These are phyloP conservation scores for Chytridiales sp. DNA, from an alignment of 371 early-diverging fungal species.

Conservation along the genomic window DNA sequence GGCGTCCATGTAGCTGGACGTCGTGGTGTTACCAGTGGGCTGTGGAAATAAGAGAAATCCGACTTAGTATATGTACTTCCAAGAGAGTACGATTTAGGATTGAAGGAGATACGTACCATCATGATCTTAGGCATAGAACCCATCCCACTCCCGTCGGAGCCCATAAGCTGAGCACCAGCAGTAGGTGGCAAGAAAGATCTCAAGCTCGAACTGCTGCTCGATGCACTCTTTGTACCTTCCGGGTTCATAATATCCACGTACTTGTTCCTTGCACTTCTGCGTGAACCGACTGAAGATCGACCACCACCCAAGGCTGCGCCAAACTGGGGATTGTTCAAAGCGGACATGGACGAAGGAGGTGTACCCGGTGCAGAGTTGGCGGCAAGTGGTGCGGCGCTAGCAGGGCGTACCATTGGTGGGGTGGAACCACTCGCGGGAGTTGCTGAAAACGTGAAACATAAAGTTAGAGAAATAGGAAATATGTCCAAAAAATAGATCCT, in stretches of 20 bases:
- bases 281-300: not conserved
- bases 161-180: slow-evolving; percentile 22
- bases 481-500: not conserved
- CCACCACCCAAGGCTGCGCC: slow-evolving; percentile 14
- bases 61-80: not conserved
- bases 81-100: not conserved
- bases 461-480: not conserved
- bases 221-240: not conserved
- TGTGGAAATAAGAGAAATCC: not conserved
- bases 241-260: slow-evolving; percentile 39
- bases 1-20: slow-evolving; percentile 4
- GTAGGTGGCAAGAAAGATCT: slow-evolving; percentile 22
- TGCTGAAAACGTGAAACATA: slow-evolving; percentile 4
- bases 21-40: not conserved
- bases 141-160: not conserved
- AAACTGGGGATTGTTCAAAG: not conserved
- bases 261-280: slow-evolving; percentile 28
- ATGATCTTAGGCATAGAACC: not conserved
- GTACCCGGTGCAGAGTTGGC: no score
- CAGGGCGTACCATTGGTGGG: no score
- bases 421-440: no score
- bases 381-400: slow-evolving; percentile 18
- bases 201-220: slow-evolving; percentile 10
- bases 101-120: not conserved
- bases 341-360: not conserved